phyloP scores from a whole-genome alignment of 441 rosid genomes.

The California macrophylla region DNA sequence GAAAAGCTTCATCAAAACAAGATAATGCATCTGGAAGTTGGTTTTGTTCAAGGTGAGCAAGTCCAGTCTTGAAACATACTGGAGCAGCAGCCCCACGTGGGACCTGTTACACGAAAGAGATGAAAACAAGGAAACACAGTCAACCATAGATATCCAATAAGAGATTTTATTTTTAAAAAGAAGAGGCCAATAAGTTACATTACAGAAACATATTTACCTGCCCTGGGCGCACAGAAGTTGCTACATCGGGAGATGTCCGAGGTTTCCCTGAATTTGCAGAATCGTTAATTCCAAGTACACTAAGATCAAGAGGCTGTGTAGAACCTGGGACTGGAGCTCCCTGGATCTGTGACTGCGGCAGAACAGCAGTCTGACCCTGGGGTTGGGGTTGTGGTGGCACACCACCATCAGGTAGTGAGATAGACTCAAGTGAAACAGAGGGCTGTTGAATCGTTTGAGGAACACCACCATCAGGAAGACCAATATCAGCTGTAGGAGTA shows the following conservation, averaged over 20 bases:
- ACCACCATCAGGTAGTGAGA: constrained; percentile 84
- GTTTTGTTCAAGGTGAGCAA: constrained; percentile 93
- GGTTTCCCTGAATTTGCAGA: constrained; percentile 60
- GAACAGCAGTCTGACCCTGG: constrained; percentile 30
- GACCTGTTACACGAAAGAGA: constrained; percentile 40
- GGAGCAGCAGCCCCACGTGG: constrained; percentile 93
- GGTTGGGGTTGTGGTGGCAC: constrained; percentile 48
- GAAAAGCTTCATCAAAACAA: constrained; percentile 92
- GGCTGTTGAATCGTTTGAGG: constrained; percentile 48
- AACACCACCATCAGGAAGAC: constrained; percentile 73
- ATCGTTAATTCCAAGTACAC: constrained; percentile 67
- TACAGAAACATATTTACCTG: constrained; percentile 41
- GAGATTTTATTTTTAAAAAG: background rate
- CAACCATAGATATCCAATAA: background rate
- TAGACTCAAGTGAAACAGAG: constrained; percentile 34
- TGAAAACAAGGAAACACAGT: background rate
- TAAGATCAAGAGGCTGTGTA: constrained; percentile 86
- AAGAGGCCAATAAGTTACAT: background rate
- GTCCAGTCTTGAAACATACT: constrained; percentile 84
- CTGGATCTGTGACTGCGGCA: constrained; percentile 37
- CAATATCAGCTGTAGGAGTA: constrained; percentile 37
- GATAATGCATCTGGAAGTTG: constrained; percentile 95
- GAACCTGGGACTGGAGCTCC: constrained; percentile 39
- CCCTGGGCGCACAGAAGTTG: constrained; percentile 78
- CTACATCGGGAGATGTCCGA: constrained; percentile 40